Evolutionary conservation across 2,329 filamentous ascomycete species (phyloP), one percentile per base, ranked within the genome.

Genomic region (Colletotrichum australisinense): DNA sequence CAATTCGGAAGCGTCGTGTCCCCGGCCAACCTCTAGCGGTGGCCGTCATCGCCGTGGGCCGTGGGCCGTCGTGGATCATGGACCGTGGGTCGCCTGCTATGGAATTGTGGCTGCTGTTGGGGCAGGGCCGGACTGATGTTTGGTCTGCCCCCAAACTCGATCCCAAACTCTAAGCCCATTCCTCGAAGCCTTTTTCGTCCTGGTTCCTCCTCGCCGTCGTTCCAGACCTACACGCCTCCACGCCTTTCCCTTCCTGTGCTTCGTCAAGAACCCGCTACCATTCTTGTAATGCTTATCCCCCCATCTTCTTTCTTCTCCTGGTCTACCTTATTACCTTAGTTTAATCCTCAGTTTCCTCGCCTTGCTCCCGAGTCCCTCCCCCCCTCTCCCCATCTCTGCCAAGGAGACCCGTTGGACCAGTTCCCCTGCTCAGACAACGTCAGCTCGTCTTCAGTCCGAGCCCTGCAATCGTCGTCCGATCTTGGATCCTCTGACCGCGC

Each of bases 131-230:
- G 59, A 63, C 5, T 42, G 56, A 42, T 59, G 35, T 24, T 42
- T 26, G 32, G n/a, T 52, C 42, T 63, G 26, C 60, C 42, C 62
- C 52, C 49, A 49, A 30, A 62, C 22, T 28, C 30, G 38, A 24
- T 26, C 56, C 46, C 53, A 46, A 60, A 55, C 14, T 67, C 49
- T 46, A 53, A 6, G 59, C 38, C 56, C 56, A 55, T 71, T 55
- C 68, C 63, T 35, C 22, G 38, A 42, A 42, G 38, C 38, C 38
- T 19, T 42, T 42, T 42, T 60, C n/a, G 63, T 55, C 63, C 35
- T 71, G 55, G 63, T 55, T 56, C 42, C 22, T n/a, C 24, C 16
- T 63, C 46, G n/a, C 42, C 28, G n/a, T 38, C 26, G n/a, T 60
- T 55, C 46, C 60, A 53, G 60, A n/a, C 32, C 49, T 38, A 19